Evolutionary conservation across 108 stramenopile species (phyloP), one percentile per base, ranked within the genome.

Genomic region (Parietichytrium sp.): DNA sequence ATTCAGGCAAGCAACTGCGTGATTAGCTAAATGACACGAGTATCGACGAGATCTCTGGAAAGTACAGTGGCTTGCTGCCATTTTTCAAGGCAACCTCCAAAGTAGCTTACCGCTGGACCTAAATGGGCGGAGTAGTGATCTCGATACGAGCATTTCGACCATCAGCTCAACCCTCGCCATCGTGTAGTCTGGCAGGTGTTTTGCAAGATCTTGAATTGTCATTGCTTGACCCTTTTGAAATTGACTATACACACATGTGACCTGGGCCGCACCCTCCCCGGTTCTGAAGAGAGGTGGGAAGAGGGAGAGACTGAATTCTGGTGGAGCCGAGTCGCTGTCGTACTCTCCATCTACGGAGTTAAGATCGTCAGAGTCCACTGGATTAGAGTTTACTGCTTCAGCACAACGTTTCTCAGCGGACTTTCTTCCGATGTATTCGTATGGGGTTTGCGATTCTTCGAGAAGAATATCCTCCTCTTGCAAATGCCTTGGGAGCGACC

Each of bases 201-300:
- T 16, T 20, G 23, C 12, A 31, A 72, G 61, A 13, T 72, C 61
- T 72, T 33, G 6, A 25, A 72, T 10, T 23, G 38, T 45, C 15
- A 72, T 45, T 10, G 61, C 61, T 25, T 72, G 38, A 20, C 45
- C 38, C 8, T 15, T 2, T 6, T 33, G n/a, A 27, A 72, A 72
- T 72, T 72, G 61, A 27, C 61, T 72, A 20, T 72, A 72, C 12
- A 72, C 61, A 25, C 38, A 33, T 6, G 61, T 72, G 15, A 72
- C 61, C 25, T 72, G 61, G 38, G 61, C 33, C 1, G 61, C 61
- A 7, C 61, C 61, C 33, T 72, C 61, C n/a, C 61, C 61, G 20
- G 61, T 45, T 42, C 45, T 33, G 25, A 72, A 72, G 42, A 72
- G 61, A 72, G 36, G 61, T 12, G 61, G 61, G 45, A 72, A 72